phyloP scores from a whole-genome alignment of 345 rosid species.

The Euphorbia pulcherrima region DNA sequence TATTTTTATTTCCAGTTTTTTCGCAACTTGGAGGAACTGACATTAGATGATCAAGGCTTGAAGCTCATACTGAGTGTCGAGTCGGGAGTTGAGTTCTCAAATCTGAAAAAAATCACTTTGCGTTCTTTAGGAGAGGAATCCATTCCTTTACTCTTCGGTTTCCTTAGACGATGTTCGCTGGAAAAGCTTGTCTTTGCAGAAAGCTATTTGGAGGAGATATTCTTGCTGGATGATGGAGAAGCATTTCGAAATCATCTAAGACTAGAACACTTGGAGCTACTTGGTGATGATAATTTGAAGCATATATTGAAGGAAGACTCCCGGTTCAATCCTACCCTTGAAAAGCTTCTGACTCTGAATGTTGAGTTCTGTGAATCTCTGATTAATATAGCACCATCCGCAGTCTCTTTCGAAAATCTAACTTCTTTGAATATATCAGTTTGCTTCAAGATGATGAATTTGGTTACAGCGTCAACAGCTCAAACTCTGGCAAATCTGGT shows the following conservation, averaged over 20 bases:
- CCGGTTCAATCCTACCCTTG: background rate
- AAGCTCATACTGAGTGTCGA: background rate
- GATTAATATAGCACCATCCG: background rate
- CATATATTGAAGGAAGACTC: background rate
- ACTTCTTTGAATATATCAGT: background rate
- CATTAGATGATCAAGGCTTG: background rate
- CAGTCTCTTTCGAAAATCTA: conserved; percentile 14
- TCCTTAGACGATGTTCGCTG: conserved; percentile 9
- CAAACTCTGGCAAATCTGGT: conserved; percentile 13
- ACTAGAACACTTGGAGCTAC: background rate
- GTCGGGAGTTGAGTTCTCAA: background rate
- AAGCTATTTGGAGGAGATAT: conserved; percentile 11
- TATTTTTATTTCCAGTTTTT: background rate
- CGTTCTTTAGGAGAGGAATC: background rate
- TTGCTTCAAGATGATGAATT: conserved; percentile 4
- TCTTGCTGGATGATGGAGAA: background rate
- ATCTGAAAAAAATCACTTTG: background rate
- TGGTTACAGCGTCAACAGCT: conserved; percentile 13
- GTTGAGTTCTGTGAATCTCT: background rate
- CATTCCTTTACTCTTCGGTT: background rate
- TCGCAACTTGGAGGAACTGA: background rate
- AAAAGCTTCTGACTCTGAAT: conserved; percentile 4
- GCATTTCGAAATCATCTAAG: background rate
- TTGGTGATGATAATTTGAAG: background rate
- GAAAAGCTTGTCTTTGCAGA: background rate